Percentiles rank a stretch among this genome's conserved stretches.
phyloP scores from a whole-genome alignment of 495 filamentous ascomycete genomes.

The Parachaetomium inaequale region DNA sequence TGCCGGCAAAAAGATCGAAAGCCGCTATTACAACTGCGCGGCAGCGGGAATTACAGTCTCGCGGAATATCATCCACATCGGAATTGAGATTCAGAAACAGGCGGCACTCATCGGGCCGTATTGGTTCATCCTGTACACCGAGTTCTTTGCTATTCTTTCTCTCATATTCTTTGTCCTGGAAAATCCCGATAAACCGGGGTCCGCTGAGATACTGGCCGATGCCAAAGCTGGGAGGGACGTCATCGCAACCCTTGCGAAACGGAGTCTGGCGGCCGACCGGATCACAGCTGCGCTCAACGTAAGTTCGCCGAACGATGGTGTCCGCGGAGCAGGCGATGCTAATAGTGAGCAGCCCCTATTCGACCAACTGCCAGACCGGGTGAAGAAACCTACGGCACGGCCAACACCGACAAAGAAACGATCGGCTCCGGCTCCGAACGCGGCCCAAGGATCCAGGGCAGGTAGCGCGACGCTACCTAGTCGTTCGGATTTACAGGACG shows the following conservation, averaged over 20 bases:
- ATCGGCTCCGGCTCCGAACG: conserved; percentile 52
- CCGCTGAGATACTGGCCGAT: conserved; percentile 74
- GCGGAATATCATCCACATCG: conserved; percentile 91
- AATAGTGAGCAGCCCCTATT: conserved; percentile 59
- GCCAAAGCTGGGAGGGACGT: conserved; percentile 78
- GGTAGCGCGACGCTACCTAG: conserved; percentile 26
- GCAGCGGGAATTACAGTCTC: conserved; percentile 89
- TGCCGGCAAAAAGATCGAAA: conserved; percentile 67
- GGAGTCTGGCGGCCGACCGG: conserved; percentile 83
- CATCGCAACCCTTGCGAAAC: conserved; percentile 70
- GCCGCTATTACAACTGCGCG: conserved; percentile 85
- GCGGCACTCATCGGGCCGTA: conserved; percentile 83
- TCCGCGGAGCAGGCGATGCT: neutral
- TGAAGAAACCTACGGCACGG: conserved; percentile 47
- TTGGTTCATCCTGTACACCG: conserved; percentile 96
- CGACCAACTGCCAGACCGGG: conserved; percentile 69
- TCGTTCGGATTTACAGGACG: conserved; percentile 29
- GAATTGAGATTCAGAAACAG: conserved; percentile 79
- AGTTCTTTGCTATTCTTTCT: conserved; percentile 90
- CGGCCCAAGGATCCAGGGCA: conserved; percentile 46
- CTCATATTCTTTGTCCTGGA: conserved; percentile 87
- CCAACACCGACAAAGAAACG: conserved; percentile 53
- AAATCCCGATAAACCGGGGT: conserved; percentile 76
- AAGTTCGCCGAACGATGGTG: conserved; percentile 18
- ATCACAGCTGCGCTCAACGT: conserved; percentile 74